phyloP scores from a whole-genome alignment of 2,329 filamentous ascomycete genomes.

The Atkinsonella texensis region DNA sequence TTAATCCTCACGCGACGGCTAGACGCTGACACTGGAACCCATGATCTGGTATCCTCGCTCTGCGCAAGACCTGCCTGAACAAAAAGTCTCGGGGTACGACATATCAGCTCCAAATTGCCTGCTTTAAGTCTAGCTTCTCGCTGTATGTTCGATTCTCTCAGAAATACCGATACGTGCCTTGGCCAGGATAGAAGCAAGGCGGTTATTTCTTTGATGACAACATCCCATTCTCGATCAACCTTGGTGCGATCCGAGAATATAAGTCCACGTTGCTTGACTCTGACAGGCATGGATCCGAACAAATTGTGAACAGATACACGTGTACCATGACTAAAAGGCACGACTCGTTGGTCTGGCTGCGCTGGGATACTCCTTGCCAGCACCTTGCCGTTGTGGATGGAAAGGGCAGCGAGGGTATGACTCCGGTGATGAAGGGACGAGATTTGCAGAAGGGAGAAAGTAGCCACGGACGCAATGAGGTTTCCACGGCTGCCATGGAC shows the following conservation, averaged over 20 bases:
- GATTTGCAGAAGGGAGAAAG: slow-evolving; percentile 65
- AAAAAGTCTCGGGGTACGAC: slow-evolving; percentile 38
- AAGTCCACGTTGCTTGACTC: slow-evolving; percentile 65
- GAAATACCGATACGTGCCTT: slow-evolving; percentile 38
- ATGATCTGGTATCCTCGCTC: slow-evolving; percentile 39
- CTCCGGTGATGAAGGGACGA: slow-evolving; percentile 55
- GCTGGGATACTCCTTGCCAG: slow-evolving; percentile 54
- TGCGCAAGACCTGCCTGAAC: slow-evolving; percentile 53
- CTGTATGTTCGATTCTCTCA: slow-evolving; percentile 37
- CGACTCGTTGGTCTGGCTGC: slow-evolving; percentile 42
- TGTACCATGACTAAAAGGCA: slow-evolving; percentile 55
- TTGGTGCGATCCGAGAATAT: slow-evolving; percentile 35
- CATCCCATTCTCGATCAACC: slow-evolving; percentile 53
- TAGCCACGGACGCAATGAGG: slow-evolving; percentile 67
- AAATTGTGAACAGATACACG: slow-evolving; percentile 64
- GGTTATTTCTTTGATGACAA: slow-evolving; percentile 45
- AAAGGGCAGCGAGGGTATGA: slow-evolving; percentile 50
- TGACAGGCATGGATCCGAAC: slow-evolving; percentile 83
- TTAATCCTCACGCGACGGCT: slow-evolving; percentile 48
- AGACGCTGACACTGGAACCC: slow-evolving; percentile 61
- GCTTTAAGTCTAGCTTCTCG: slow-evolving; percentile 27
- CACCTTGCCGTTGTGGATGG: slow-evolving; percentile 56
- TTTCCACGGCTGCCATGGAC: slow-evolving; percentile 57
- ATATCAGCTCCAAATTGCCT: slow-evolving; percentile 10
- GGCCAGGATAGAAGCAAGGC: slow-evolving; percentile 62